Conservation (phyloP, 345 rosid species). For the Acer negundo region DNA sequence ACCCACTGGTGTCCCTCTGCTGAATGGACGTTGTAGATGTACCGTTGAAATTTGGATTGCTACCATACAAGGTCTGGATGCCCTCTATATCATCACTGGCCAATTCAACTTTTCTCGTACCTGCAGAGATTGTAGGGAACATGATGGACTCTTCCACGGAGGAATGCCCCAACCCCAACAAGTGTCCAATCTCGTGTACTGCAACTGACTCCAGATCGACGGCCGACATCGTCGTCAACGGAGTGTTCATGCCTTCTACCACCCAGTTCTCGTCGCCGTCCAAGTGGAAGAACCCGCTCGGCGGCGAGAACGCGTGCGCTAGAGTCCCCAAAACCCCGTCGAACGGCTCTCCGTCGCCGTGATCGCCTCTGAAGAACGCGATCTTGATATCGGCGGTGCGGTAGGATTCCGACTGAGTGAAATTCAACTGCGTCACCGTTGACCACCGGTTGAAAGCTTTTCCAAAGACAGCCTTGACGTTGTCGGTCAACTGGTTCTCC, state of each 20-base stretch:
- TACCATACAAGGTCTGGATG: conserved; percentile 71
- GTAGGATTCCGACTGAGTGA: conserved; percentile 44
- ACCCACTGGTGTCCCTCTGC: conserved; percentile 51
- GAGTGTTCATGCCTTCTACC: conserved; percentile 41
- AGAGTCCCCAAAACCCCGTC: conserved; percentile 86
- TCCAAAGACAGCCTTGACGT: conserved; percentile 57
- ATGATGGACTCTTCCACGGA: conserved; percentile 74
- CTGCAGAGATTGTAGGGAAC: conserved; percentile 74
- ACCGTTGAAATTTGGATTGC: conserved; percentile 68
- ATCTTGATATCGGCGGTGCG: conserved; percentile 56
- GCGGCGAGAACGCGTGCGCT: conserved; percentile 94
- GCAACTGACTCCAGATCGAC: conserved; percentile 91
- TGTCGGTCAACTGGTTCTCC: conserved; percentile 38
- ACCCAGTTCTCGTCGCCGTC: conserved; percentile 84
- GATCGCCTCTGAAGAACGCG: conserved; percentile 77
- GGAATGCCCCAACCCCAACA: conserved; percentile 92
- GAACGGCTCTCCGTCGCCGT: conserved; percentile 92
- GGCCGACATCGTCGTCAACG: conserved; percentile 41
- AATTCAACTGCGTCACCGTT: conserved; percentile 60
- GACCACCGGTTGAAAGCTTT: conserved; percentile 83
- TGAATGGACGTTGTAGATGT: conserved; percentile 38
- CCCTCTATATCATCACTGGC: conserved; percentile 67
- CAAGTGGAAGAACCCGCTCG: conserved; percentile 73
- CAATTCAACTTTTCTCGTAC: conserved; percentile 64
- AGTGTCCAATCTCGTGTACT: conserved; percentile 93